Base-by-base conservation (phyloP, 169 alveolate genomes). In the Plasmodium falciparum region DNA sequence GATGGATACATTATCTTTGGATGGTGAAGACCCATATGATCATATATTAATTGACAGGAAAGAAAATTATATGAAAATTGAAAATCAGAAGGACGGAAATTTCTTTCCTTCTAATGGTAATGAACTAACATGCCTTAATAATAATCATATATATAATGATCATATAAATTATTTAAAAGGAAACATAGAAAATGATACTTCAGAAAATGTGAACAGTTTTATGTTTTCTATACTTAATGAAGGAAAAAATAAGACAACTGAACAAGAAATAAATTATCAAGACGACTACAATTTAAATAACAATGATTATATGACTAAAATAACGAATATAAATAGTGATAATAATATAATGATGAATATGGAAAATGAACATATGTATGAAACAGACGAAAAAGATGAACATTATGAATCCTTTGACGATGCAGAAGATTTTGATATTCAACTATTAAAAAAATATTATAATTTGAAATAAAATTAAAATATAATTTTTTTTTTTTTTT, bases 371-470 rank as follows among this genome's bases (percentile, higher is more conserved):
- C 85, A 83, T 47, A 69, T 1, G 2, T 12, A 26, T 2, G 90
- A 78, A 54, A 83, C 26, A 22, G 45, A 11, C 26, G 72, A 69
- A 5, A 83, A 83, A 43, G 91, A 83, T 58, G 83, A 83, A 26
- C 20, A 20, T 43, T 47, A 83, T 33, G 91, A 83, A 47, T 67
- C 91, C 7, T 83, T 56, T 69, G 62, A 24, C 6, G 83, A 83
- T 70, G 47, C 43, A 9, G 91, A 83, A 67, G 91, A 83, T 54
- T 83, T 83, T 69, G 91, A 83, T 50, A 83, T 83, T 54, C 85
- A 83, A 72, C 91, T 83, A 63, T 83, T 83, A 61, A 67, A 69
- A 56, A 83, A 83, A 62, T 83, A 83, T 62, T 83, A 54, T 54
- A 83, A 83, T 58, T 49, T 69, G 17, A 83, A 83, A 73, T 83